Evolutionary conservation across 495 filamentous ascomycete species (phyloP).

Genomic region (Clavariopsis aquatica): DNA sequence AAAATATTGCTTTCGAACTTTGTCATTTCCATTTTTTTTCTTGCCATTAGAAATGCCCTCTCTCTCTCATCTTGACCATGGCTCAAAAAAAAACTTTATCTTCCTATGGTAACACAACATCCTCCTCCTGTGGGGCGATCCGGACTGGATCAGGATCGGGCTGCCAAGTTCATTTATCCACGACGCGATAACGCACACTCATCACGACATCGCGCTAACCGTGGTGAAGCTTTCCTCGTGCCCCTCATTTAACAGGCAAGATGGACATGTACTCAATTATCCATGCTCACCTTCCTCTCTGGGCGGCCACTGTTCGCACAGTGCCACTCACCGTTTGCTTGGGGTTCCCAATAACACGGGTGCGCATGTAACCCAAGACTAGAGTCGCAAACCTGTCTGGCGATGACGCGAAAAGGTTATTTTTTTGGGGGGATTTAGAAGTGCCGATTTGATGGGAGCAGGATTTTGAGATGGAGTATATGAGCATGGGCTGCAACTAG

Average conservation of each 20-base stretch:
- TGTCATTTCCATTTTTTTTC: not conserved
- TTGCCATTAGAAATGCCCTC: not conserved
- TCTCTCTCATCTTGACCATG: too few species aligned
- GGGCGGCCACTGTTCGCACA: not conserved
- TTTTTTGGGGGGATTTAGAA: too few species aligned
- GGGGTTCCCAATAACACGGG: not conserved
- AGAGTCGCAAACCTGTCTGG: conserved; percentile 10
- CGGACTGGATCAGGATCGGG: not conserved
- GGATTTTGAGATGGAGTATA: not conserved
- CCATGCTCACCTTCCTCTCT: conserved; percentile 20
- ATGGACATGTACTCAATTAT: not conserved
- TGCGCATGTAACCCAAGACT: conserved; percentile 30
- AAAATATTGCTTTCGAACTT: not conserved
- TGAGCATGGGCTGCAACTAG: not conserved
- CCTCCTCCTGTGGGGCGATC: not conserved
- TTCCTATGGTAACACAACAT: not conserved
- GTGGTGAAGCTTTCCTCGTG: not conserved
- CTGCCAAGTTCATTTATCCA: conserved; percentile 7
- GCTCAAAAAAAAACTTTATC: too few species aligned
- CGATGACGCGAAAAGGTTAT: conserved; percentile 22
- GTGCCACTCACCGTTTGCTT: conserved; percentile 8
- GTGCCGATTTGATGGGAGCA: not conserved
- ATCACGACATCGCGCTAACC: conserved; percentile 29
- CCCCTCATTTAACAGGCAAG: not conserved
- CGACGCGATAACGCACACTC: not conserved